Evolutionary conservation across 208 protist genomes (phyloP).

Genomic region (Trypanosoma cruzi): DNA sequence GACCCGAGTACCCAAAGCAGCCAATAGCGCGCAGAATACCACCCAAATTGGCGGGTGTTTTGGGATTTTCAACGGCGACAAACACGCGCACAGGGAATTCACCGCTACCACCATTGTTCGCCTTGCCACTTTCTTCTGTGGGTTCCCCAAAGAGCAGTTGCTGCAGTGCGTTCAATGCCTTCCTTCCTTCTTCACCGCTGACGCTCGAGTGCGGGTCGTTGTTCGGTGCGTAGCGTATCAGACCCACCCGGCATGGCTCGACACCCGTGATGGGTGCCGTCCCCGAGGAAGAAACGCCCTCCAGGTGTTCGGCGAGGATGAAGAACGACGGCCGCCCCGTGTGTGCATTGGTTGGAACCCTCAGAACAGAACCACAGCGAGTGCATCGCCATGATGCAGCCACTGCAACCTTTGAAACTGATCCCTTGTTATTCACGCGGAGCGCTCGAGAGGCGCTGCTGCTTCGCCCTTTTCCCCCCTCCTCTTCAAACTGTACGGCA

Average conservation of each 20-base stretch:
- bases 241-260: not conserved
- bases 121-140: not conserved
- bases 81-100: conserved; percentile 34
- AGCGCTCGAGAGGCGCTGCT: conserved; percentile 7
- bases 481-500: not conserved
- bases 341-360: conserved; percentile 36
- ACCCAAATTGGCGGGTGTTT: conserved; percentile 67
- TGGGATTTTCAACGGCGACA: conserved; percentile 69
- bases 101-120: not conserved
- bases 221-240: not conserved
- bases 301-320: conserved; percentile 55
- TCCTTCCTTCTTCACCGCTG: not conserved
- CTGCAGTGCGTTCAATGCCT: not conserved
- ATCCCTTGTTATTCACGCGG: not conserved
- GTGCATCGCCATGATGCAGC: conserved; percentile 43
- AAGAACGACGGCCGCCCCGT: conserved; percentile 37
- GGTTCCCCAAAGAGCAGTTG: conserved; percentile 11
- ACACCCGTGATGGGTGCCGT: conserved; percentile 9
- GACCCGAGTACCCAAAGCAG: conserved; percentile 39
- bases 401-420: not conserved
- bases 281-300: conserved; percentile 22
- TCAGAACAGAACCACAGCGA: conserved; percentile 34
- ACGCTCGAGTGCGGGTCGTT: not conserved
- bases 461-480: conserved; percentile 29
- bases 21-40: conserved; percentile 71